Evolutionary conservation across 352 stramenopile species (phyloP).

Genomic region (Pythium phragmitis): DNA sequence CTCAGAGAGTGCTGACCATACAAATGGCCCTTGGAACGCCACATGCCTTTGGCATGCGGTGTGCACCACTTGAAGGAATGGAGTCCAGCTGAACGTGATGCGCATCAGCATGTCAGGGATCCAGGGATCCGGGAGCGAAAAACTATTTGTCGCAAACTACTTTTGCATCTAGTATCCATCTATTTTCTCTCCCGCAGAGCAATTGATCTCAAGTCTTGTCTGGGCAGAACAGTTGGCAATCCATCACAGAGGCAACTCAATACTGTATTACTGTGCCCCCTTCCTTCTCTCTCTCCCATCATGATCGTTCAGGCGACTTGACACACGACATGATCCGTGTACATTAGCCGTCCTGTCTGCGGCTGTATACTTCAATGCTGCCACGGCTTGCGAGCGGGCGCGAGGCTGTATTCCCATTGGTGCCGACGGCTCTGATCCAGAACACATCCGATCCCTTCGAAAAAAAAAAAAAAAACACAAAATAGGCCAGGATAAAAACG

Average conservation of each 20-base stretch:
- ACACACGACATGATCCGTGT: slow-evolving; percentile 13
- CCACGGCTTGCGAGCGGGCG: slow-evolving; percentile 5
- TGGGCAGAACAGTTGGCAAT: too few relatives aligned
- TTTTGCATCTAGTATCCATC: slow-evolving; percentile 20
- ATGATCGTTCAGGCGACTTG: slow-evolving; percentile 11
- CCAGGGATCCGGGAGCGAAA: not conserved
- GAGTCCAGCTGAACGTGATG: slow-evolving; percentile 13
- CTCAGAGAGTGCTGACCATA: slow-evolving; percentile 7
- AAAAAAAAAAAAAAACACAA: slow-evolving; percentile 16
- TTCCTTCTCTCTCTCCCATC: not conserved
- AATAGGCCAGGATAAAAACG: slow-evolving; percentile 20
- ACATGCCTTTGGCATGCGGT: not conserved
- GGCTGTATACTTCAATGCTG: slow-evolving; percentile 13
- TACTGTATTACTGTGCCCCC: too few relatives aligned
- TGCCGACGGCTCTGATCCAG: slow-evolving; percentile 13
- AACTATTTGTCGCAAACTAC: slow-evolving; percentile 18
- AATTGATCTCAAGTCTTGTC: slow-evolving; percentile 1
- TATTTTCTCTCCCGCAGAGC: slow-evolving; percentile 7
- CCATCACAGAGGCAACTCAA: too few relatives aligned
- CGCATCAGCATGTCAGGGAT: not conserved
- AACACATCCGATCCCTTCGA: slow-evolving; percentile 15
- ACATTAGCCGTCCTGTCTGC: slow-evolving; percentile 12
- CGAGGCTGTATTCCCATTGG: slow-evolving; percentile 23
- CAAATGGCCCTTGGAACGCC: too few relatives aligned
- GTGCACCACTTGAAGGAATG: slow-evolving; percentile 3